These are phyloP conservation scores for Hirsutella thompsonii DNA, from an alignment of 2,329 filamentous ascomycete genomes.

Conservation along the genomic window DNA sequence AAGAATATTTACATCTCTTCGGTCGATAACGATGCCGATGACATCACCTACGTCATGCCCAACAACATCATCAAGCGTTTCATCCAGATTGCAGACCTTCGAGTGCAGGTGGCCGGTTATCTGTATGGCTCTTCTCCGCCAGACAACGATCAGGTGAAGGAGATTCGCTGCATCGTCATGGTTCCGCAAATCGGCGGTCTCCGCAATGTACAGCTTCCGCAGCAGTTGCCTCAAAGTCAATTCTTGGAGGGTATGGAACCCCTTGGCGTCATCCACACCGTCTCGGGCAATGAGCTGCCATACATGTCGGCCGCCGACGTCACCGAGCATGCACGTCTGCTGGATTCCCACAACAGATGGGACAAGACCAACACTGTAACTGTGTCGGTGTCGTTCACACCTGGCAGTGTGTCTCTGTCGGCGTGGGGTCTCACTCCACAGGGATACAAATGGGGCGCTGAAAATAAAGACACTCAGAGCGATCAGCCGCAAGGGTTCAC, in stretches of 20 bases:
- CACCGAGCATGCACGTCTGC: constrained; percentile 82
- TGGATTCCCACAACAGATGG: constrained; percentile 56
- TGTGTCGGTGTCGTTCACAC: constrained; percentile 92
- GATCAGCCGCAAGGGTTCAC: constrained; percentile 92
- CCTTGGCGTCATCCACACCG: constrained; percentile 87
- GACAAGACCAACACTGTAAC: constrained; percentile 83
- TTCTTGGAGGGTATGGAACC: constrained; percentile 79
- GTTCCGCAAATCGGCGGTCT: constrained; percentile 91
- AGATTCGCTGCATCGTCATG: constrained; percentile 94
- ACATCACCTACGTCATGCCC: constrained; percentile 94
- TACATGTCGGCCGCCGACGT: constrained; percentile 96
- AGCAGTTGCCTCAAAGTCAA: constrained; percentile 83
- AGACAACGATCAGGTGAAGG: constrained; percentile 94
- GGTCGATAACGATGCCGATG: constrained; percentile 81
- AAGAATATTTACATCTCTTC: constrained; percentile 99
- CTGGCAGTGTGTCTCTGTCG: constrained; percentile 85
- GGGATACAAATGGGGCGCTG: constrained; percentile 92
- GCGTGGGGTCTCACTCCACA: constrained; percentile 86
- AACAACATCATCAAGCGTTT: constrained; percentile 98
- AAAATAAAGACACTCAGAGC: constrained; percentile 85
- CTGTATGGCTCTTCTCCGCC: constrained; percentile 85
- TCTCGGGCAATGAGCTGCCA: constrained; percentile 84
- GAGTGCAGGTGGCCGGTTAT: constrained; percentile 92
- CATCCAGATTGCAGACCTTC: constrained; percentile 91
- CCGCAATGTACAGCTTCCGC: constrained; percentile 80